A percentile compares a stretch with the other conserved stretches of the same genome.
These are phyloP conservation scores for Mycena pura DNA, from an alignment of 768 basidiomycete genomes.

Conservation along the genomic window DNA sequence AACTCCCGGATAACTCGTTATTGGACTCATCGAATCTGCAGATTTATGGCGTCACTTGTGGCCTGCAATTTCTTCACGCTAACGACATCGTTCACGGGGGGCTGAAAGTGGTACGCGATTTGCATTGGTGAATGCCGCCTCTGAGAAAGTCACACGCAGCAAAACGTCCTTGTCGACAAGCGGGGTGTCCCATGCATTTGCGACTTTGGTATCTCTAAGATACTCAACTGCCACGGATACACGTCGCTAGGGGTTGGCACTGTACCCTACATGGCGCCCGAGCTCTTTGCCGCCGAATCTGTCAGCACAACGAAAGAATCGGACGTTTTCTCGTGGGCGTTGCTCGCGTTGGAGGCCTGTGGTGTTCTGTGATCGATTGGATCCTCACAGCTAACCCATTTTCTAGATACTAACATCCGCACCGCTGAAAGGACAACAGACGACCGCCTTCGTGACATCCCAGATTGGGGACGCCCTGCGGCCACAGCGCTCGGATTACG, in stretches of 20 bases:
- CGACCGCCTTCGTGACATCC: not conserved
- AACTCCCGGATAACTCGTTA: too few species aligned
- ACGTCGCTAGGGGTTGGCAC: conserved; percentile 19
- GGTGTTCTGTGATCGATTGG: not conserved
- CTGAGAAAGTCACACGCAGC: not conserved
- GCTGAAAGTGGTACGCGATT: conserved; percentile 27
- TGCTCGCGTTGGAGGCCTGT: conserved; percentile 22
- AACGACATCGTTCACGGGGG: conserved; percentile 33
- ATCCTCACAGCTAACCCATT: not conserved
- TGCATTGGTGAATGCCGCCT: not conserved
- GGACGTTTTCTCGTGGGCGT: conserved; percentile 26
- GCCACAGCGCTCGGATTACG: not conserved
- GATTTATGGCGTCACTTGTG: conserved; percentile 19
- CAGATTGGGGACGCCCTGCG: not conserved
- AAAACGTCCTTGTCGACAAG: not conserved
- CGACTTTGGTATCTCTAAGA: conserved; percentile 31
- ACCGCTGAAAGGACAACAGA: not conserved
- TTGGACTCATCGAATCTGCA: not conserved
- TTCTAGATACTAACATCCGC: not conserved
- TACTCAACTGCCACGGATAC: conserved; percentile 9
- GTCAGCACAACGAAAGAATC: conserved; percentile 4
- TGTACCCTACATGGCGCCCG: conserved; percentile 29
- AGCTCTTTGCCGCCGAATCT: conserved; percentile 12
- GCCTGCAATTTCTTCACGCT: conserved; percentile 30
- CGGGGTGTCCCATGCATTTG: conserved; percentile 17